Percentiles rank a stretch among this genome's conserved stretches.
These are phyloP conservation scores for Phaeosphaeria sp. DNA, from an alignment of 2,329 filamentous ascomycete genomes.

Conservation along the genomic window DNA sequence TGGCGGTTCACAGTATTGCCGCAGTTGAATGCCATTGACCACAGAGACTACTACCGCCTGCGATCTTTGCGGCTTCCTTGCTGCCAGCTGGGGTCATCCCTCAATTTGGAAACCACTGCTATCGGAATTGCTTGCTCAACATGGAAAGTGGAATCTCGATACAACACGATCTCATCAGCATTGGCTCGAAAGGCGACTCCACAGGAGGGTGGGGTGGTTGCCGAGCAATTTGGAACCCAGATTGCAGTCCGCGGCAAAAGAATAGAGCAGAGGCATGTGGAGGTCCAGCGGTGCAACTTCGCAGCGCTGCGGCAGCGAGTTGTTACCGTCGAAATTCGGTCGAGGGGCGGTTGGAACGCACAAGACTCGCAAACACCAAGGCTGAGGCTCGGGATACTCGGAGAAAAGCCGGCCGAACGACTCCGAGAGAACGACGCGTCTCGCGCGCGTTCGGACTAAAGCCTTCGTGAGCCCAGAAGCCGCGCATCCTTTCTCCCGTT, in stretches of 20 bases:
- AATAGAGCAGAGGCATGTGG: slow-evolving; percentile 9
- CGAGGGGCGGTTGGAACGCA: slow-evolving; percentile 18
- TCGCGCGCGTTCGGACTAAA: slow-evolving; percentile 14
- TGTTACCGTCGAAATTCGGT: slow-evolving; percentile 34
- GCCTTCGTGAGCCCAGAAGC: neutral
- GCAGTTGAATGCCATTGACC: neutral
- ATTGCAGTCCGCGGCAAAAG: slow-evolving; percentile 16
- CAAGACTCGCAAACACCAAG: slow-evolving; percentile 18
- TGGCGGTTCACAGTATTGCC: neutral
- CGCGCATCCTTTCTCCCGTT: slow-evolving; percentile 28
- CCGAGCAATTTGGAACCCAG: slow-evolving; percentile 18
- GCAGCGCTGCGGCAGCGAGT: slow-evolving; percentile 37
- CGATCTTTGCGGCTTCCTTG: neutral
- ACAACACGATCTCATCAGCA: neutral
- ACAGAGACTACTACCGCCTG: neutral
- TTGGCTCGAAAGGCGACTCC: neutral
- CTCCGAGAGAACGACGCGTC: slow-evolving; percentile 15
- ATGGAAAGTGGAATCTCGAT: neutral
- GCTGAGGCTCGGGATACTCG: slow-evolving; percentile 15
- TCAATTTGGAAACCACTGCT: neutral
- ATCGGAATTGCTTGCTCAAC: slow-evolving; percentile 4
- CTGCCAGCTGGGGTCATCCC: neutral
- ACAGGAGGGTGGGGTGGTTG: slow-evolving; percentile 11
- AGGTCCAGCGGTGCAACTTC: slow-evolving; percentile 34
- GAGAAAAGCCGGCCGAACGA: slow-evolving; percentile 21